These are phyloP conservation scores for Trichoderma atrobrunneum DNA, from an alignment of 2,329 filamentous ascomycete genomes.

Conservation along the genomic window DNA sequence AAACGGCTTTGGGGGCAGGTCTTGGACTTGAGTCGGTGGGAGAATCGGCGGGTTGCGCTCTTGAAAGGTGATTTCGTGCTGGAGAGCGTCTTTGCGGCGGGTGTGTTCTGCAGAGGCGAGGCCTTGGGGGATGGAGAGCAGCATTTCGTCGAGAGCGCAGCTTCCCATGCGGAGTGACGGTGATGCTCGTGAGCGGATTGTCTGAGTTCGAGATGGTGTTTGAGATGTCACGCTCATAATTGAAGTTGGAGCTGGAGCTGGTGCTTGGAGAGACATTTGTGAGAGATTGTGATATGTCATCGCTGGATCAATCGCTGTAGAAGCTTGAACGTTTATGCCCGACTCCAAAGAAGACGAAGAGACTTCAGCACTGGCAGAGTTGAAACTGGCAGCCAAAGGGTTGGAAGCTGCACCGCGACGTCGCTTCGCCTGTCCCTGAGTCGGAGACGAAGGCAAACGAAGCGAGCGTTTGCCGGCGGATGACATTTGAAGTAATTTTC, in stretches of 20 bases:
- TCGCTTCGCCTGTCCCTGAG: conserved; percentile 5
- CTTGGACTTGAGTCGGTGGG: conserved; percentile 27
- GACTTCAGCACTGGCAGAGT: background rate
- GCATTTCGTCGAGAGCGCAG: conserved; percentile 23
- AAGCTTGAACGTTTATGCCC: background rate
- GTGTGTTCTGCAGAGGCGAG: conserved; percentile 22
- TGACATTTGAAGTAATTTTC: background rate
- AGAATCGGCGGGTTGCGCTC: conserved; percentile 28
- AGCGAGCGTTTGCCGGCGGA: background rate
- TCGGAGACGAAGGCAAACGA: background rate
- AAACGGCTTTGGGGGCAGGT: conserved; percentile 29
- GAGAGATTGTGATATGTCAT: background rate
- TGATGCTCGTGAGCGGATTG: background rate
- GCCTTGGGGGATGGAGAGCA: conserved; percentile 25
- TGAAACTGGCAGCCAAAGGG: background rate
- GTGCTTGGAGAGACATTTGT: background rate
- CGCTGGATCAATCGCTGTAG: background rate
- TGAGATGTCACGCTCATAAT: background rate
- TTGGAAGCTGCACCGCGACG: background rate
- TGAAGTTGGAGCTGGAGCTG: background rate
- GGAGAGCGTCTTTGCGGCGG: conserved; percentile 24
- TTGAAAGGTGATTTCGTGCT: conserved; percentile 26
- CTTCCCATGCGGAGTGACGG: conserved; percentile 18
- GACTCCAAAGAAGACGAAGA: background rate
- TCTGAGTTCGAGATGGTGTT: background rate